Percentiles rank a stretch among this genome's conserved stretches.
phyloP scores from a whole-genome alignment of 139 green algal genomes.

The Pleodorina starrii region DNA sequence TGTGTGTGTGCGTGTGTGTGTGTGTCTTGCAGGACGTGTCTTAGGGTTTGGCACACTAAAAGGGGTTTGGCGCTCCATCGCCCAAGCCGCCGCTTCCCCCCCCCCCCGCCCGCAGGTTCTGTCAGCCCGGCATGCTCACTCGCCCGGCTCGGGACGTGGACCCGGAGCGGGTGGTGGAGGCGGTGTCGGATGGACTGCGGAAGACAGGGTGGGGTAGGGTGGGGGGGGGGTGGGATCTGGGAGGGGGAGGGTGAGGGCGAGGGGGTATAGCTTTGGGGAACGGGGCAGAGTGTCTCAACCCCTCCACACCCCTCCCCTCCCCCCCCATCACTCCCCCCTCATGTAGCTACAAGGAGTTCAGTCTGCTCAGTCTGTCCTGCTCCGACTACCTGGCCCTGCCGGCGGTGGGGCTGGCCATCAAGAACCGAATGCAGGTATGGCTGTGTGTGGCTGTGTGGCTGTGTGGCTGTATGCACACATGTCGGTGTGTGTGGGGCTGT shows the following conservation, averaged over 20 bases:
- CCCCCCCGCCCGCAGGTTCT: no score
- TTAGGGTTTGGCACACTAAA: no score
- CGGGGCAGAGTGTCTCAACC: neutral
- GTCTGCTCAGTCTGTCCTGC: slow-evolving; percentile 81
- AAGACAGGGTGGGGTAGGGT: slow-evolving; percentile 55
- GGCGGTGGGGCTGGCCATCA: slow-evolving; percentile 53
- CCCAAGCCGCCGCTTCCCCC: no score
- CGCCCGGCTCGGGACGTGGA: slow-evolving; percentile 81
- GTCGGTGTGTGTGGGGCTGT: no score
- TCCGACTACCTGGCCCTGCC: slow-evolving; percentile 82
- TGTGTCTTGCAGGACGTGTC: no score
- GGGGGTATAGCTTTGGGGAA: no score
- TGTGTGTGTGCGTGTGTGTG: no score
- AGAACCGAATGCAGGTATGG: slow-evolving; percentile 38
- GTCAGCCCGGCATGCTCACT: slow-evolving; percentile 86
- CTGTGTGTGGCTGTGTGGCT: no score
- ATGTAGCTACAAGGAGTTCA: slow-evolving; percentile 78
- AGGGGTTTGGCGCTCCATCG: no score
- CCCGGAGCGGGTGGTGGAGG: slow-evolving; percentile 75
- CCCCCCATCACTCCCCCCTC: neutral
- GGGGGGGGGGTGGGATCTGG: neutral
- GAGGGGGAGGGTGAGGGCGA: no score
- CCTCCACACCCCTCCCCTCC: neutral
- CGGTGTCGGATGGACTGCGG: slow-evolving; percentile 81
- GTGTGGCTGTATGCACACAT: no score